Percentiles rank a stretch among this genome's conserved stretches.
Conservation (phyloP, 2,329 filamentous ascomycete species). For the Chlorencoelia australis region DNA sequence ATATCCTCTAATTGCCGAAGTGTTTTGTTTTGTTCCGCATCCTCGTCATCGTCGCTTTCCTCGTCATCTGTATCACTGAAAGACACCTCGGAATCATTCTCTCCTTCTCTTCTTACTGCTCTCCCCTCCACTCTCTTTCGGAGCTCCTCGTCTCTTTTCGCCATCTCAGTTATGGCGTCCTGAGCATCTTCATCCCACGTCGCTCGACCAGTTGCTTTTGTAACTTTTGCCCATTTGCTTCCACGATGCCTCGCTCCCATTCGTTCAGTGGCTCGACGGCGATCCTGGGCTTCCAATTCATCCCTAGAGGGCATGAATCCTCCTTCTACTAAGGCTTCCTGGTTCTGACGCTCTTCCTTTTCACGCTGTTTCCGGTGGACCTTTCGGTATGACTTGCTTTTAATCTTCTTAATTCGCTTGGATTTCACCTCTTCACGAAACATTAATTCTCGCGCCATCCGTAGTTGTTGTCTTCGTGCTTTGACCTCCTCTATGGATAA, state of each 20-base stretch:
- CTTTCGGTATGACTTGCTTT: slow-evolving; percentile 88
- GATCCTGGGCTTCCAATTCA: slow-evolving; percentile 52
- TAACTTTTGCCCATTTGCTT: slow-evolving; percentile 62
- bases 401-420: slow-evolving; percentile 97
- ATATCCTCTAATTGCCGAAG: slow-evolving; percentile 38
- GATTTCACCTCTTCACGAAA: slow-evolving; percentile 82
- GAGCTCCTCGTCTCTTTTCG: slow-evolving; percentile 55
- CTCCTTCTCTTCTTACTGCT: slow-evolving; percentile 35
- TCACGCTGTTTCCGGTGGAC: slow-evolving; percentile 76
- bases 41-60: slow-evolving; percentile 38
- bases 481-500: slow-evolving; percentile 64
- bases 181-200: slow-evolving; percentile 64
- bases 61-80: slow-evolving; percentile 50
- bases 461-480: slow-evolving; percentile 62
- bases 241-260: slow-evolving; percentile 62
- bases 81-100: slow-evolving; percentile 39
- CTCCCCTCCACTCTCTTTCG: slow-evolving; percentile 56
- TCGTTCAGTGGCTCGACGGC: slow-evolving; percentile 54
- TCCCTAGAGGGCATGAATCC: slow-evolving; percentile 53
- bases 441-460: slow-evolving; percentile 71
- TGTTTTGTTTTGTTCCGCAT: slow-evolving; percentile 37
- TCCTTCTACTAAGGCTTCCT: slow-evolving; percentile 45
- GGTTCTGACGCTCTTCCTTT: slow-evolving; percentile 45
- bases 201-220: slow-evolving; percentile 54
- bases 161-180: slow-evolving; percentile 53